These are phyloP conservation scores for Allium fistulosum DNA, from an alignment of 106 monocot species.

Conservation along the genomic window DNA sequence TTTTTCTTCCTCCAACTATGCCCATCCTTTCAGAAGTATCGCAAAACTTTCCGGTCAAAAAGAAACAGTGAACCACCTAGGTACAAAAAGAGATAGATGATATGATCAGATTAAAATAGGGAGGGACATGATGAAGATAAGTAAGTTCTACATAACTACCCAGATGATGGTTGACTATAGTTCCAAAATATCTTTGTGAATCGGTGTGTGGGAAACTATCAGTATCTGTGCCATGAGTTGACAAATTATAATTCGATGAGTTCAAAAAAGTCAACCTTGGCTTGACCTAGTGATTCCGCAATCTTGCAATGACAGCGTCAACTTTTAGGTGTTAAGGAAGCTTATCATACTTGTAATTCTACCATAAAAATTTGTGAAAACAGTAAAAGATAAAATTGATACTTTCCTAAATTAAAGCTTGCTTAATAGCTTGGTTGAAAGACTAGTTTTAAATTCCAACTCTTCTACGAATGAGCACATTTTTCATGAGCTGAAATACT, in stretches of 20 bases:
- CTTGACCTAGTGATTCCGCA: too few relatives aligned
- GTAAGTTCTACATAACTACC: neutral
- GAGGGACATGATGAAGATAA: neutral
- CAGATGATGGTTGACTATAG: neutral
- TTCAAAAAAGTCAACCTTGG: neutral
- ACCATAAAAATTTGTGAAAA: neutral
- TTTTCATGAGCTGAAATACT: too few relatives aligned
- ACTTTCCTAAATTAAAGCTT: too few relatives aligned
- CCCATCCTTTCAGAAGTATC: constrained; percentile 94
- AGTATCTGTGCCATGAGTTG: neutral
- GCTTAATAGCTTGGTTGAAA: too few relatives aligned
- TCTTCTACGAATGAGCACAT: too few relatives aligned
- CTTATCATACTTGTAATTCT: neutral
- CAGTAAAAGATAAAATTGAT: too few relatives aligned
- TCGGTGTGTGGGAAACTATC: too few relatives aligned
- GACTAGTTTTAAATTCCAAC: too few relatives aligned
- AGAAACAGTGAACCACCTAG: constrained; percentile 55
- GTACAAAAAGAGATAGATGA: neutral
- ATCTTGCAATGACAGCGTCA: too few relatives aligned
- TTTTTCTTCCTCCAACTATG: constrained; percentile 98
- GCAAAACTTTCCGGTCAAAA: constrained; percentile 80
- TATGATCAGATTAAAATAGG: neutral
- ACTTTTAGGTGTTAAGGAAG: too few relatives aligned
- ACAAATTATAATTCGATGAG: neutral
- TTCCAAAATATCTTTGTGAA: neutral